phyloP scores from a whole-genome alignment of 2,329 filamentous ascomycete genomes.

The Aspergillus fructus region DNA sequence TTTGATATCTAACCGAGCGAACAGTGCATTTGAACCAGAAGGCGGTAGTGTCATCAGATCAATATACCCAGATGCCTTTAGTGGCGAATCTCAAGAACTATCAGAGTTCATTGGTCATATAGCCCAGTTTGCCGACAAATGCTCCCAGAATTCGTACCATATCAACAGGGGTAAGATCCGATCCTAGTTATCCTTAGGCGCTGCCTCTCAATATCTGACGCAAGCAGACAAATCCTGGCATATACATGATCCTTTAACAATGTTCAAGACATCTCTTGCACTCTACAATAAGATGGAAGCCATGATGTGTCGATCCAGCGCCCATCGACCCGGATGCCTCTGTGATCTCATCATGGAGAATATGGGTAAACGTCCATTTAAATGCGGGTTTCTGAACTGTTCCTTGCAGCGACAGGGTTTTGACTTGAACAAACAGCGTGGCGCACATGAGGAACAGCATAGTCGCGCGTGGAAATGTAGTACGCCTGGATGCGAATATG shows the following conservation, averaged over 20 bases:
- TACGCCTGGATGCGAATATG: conserved; percentile 4
- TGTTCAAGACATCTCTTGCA: not conserved
- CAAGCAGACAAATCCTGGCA: not conserved
- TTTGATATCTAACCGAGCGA: not conserved
- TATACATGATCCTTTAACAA: not conserved
- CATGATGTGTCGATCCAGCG: not conserved
- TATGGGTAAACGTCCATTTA: conserved; percentile 1
- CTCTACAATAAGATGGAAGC: not conserved
- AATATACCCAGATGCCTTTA: not conserved
- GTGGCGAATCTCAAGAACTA: not conserved
- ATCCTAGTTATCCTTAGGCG: not conserved
- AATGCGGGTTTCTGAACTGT: conserved; percentile 4
- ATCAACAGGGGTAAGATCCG: not conserved
- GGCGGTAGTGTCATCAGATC: not conserved
- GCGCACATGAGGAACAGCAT: not conserved
- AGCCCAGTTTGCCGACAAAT: conserved; percentile 1
- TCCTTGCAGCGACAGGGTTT: conserved; percentile 2
- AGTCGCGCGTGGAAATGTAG: not conserved
- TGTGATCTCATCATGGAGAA: not conserved
- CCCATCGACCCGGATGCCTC: not conserved
- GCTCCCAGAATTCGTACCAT: conserved; percentile 1
- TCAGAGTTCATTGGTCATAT: not conserved
- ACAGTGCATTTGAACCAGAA: not conserved
- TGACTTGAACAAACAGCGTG: not conserved
- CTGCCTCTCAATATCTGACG: not conserved